Percentiles rank a stretch among this genome's conserved stretches.
phyloP scores from a whole-genome alignment of 768 basidiomycete genomes.

The Xanthoconium purpureum region DNA sequence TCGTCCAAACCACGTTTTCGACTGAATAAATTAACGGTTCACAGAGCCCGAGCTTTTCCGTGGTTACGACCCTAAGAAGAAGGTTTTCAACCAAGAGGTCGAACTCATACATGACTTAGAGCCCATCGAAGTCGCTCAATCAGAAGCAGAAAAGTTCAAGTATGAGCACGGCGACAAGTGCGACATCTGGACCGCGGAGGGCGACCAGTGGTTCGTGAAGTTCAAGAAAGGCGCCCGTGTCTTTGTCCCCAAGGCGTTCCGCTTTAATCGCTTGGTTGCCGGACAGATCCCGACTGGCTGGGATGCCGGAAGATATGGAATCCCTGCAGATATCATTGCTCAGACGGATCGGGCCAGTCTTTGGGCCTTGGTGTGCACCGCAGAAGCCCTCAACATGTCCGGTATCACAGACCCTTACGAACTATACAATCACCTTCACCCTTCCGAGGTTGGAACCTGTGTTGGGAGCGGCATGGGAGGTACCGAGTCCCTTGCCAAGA shows the following conservation, averaged over 20 bases:
- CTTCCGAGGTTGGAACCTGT: conserved; percentile 91
- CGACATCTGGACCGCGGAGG: conserved; percentile 89
- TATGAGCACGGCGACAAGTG: conserved; percentile 95
- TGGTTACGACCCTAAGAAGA: conserved; percentile 97
- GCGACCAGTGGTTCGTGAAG: conserved; percentile 97
- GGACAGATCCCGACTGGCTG: conserved; percentile 98
- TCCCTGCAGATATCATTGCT: conserved; percentile 92
- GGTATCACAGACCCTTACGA: conserved; percentile 99
- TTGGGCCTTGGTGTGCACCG: conserved; percentile 92
- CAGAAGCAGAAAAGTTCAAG: conserved; percentile 94
- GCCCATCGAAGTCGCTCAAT: conserved; percentile 87
- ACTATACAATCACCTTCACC: conserved; percentile 94
- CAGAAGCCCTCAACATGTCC: conserved; percentile 94
- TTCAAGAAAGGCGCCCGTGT: conserved; percentile 97
- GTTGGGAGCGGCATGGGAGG: conserved; percentile 99
- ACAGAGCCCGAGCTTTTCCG: conserved; percentile 96
- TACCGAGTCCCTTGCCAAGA: conserved; percentile 81
- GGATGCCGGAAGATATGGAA: conserved; percentile 94
- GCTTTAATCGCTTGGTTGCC: conserved; percentile 90
- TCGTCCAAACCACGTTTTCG: neutral
- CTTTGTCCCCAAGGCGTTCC: conserved; percentile 91
- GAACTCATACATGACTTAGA: conserved; percentile 96
- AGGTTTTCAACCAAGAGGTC: conserved; percentile 95
- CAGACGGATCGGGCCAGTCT: conserved; percentile 91
- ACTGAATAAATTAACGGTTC: conserved; percentile 11